Conservation (phyloP, 2,329 filamentous ascomycete genomes). For the Alternaria novae-zelandiae region DNA sequence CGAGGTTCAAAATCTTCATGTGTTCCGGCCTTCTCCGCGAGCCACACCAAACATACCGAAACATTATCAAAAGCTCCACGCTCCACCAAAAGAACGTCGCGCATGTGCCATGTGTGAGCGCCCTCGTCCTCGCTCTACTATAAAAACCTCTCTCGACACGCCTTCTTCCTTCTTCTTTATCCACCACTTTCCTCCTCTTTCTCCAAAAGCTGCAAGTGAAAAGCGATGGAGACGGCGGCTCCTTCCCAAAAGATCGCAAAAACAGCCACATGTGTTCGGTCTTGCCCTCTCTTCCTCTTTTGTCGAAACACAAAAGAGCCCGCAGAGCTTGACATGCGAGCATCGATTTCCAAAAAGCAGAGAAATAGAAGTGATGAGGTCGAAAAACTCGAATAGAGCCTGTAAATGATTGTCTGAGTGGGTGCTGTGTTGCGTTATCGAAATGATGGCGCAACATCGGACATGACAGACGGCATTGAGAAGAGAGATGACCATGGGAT, state of each 20-base stretch:
- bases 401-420: not conserved
- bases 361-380: too few relatives aligned
- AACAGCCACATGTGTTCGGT: not conserved
- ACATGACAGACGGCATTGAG: too few relatives aligned
- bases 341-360: not conserved
- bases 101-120: too few relatives aligned
- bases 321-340: not conserved
- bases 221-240: not conserved
- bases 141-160: fast-evolving
- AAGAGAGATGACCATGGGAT: not conserved
- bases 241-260: not conserved
- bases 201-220: not conserved
- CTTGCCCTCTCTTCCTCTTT: not conserved
- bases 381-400: too few relatives aligned
- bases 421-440: not conserved
- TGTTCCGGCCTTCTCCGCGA: not conserved
- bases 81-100: too few relatives aligned
- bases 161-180: not conserved
- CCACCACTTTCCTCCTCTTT: not conserved
- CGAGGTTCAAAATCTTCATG: too few relatives aligned
- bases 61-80: fast-evolving
- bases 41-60: not conserved
- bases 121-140: not conserved
- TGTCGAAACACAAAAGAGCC: not conserved
- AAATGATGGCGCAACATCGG: not conserved